Evolutionary conservation across 148 eudicot genomes (phyloP), one percentile per base, ranked within the genome.

Genomic region (Silene latifolia): DNA sequence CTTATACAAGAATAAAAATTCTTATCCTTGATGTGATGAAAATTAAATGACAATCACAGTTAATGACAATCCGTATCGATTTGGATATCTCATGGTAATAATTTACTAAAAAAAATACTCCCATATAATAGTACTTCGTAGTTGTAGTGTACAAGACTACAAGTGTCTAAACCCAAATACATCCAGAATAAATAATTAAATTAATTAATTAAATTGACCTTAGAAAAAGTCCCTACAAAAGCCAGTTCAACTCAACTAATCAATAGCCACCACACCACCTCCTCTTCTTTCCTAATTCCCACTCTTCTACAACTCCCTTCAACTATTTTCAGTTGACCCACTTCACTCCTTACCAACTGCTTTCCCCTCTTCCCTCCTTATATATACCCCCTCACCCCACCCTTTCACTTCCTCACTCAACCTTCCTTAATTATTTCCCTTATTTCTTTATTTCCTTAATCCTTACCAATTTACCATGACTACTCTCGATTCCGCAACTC

Each of bases 321-420:
- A 60, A 60, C 25, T 18, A 20, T 60, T 60, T 3, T 60, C 63
- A 60, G 63, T 60, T 60, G 63, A 60, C 63, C 63, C 25, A 60
- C 63, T 60, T 21, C 63, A 60, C 63, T 60, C 8, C 63, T 60
- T 21, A 23, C 63, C 63, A 60, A 19, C 63, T 9, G 21, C 63
- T 39, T 39, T 39, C 9, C 35, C 35, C 35, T 3, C 12, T 60
- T 21, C 63, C 12, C 63, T 32, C 24, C 25, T 10, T 60, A 60
- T 60, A 60, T 58, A 58, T 20, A n/a, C 56, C 56, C 56, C 4
- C 14, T 1, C 18, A 3, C 25, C 24, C 19, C 29, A 8, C 12
- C 4, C 63, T 29, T 21, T 20, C 63, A 20, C 24, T 21, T 9
- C 4, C 25, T 19, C 25, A 6, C 63, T 10, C 24, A 8, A 60